Percentiles rank a stretch among this genome's conserved stretches.
These are phyloP conservation scores for Starmera dryadoides DNA, from an alignment of 805 yeast genomes.

Conservation along the genomic window DNA sequence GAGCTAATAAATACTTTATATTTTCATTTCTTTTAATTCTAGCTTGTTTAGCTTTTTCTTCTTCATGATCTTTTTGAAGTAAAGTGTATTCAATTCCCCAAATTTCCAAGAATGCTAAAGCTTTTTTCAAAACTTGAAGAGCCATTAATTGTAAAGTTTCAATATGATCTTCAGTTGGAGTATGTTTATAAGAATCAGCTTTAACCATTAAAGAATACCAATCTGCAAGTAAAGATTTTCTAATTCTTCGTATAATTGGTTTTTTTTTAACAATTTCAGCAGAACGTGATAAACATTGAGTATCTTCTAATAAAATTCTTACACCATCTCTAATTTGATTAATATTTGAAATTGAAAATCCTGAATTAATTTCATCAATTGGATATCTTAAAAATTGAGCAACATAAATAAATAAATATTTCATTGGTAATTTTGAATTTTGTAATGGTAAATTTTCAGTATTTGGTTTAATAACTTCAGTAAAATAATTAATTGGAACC, in stretches of 20 bases:
- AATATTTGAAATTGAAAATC: constrained; percentile 24
- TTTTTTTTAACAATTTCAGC: constrained; percentile 59
- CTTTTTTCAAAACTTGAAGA: constrained; percentile 59
- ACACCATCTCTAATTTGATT: constrained; percentile 73
- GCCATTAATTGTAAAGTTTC: constrained; percentile 57
- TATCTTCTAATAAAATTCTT: constrained; percentile 50
- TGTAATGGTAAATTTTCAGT: neutral
- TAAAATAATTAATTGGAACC: constrained; percentile 80
- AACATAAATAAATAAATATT: constrained; percentile 49
- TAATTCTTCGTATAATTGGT: constrained; percentile 51
- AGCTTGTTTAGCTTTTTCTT: constrained; percentile 1
- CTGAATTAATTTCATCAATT: constrained; percentile 34
- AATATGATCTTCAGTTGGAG: constrained; percentile 49
- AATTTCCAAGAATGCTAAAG: constrained; percentile 55
- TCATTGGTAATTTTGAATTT: constrained; percentile 41
- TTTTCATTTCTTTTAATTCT: neutral
- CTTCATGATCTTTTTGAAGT: constrained; percentile 23
- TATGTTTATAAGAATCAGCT: constrained; percentile 67
- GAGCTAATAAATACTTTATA: constrained; percentile 37
- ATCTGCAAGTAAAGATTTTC: constrained; percentile 67
- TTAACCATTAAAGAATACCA: constrained; percentile 76
- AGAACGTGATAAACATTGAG: constrained; percentile 70
- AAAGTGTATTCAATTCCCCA: constrained; percentile 63
- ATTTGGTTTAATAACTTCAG: constrained; percentile 29
- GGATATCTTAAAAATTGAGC: constrained; percentile 65